Conservation (phyloP, 2,329 filamentous ascomycete species). For the Dactylellina cionopaga region DNA sequence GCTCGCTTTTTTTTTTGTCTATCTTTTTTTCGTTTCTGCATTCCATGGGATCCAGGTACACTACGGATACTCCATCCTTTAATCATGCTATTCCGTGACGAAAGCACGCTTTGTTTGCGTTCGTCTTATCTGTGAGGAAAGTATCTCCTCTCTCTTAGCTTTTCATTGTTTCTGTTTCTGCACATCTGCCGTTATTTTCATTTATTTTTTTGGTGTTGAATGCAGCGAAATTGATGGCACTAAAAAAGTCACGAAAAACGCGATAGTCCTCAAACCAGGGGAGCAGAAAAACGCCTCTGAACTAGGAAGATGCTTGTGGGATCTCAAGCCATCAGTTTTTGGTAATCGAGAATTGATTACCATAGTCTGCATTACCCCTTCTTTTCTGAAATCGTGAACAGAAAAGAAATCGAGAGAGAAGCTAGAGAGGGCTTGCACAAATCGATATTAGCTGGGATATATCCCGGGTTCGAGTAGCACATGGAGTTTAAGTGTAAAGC, state of each 20-base stretch:
- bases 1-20: too few species aligned
- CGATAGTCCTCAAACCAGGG: not conserved
- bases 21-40: too few species aligned
- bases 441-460: slow-evolving; percentile 56
- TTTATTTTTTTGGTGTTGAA: not conserved
- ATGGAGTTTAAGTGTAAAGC: slow-evolving; percentile 12
- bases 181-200: slow-evolving; percentile 12
- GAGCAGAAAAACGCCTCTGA: slow-evolving; percentile 17
- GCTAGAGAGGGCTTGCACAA: slow-evolving; percentile 65
- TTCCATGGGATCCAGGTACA: slow-evolving; percentile 27
- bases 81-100: too few species aligned
- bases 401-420: slow-evolving; percentile 72
- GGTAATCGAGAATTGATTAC: too few species aligned
- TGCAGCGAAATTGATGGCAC: not conserved
- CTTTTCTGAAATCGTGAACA: too few species aligned
- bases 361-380: too few species aligned
- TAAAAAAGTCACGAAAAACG: not conserved
- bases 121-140: slow-evolving; percentile 18
- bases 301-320: slow-evolving; percentile 39
- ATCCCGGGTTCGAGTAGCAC: slow-evolving; percentile 29
- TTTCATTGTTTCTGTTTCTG: not conserved
- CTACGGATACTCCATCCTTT: too few species aligned
- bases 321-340: slow-evolving; percentile 10
- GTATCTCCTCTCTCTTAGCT: not conserved
- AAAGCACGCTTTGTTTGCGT: too few species aligned